Base-by-base conservation (phyloP, 768 basidiomycete species). In the Steccherinum ochraceum region DNA sequence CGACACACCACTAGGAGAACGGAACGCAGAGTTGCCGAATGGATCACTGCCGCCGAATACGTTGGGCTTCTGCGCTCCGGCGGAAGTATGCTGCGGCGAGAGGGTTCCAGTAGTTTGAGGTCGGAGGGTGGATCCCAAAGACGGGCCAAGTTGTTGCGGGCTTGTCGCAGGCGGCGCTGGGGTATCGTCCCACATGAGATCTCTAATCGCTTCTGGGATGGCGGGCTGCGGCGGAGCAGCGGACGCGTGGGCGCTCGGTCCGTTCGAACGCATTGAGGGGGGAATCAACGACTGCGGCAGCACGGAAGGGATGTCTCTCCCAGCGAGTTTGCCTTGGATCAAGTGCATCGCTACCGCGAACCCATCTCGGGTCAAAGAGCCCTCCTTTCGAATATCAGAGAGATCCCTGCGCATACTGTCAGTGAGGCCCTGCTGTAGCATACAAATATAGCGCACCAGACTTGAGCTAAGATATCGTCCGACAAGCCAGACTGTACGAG, bases 271-370 rank as follows among this genome's bases (percentile, higher is more conserved):
- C 72, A 89, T 74, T 1, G 86, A 81, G 2, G 93, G 94, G 5
- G 96, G 96, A 4, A 96, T 65, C 43, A 98, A 73, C 26, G 82
- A 77, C 30, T 66, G 68, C 3, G 93, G 91, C 24, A 99, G 72
- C n/a, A 67, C 63, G 0, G 73, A 59, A 0, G 92, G 91, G 42
- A 96, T 68, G 2, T 88, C 84, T 54, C 80, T 81, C 16, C 95
- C 93, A 5, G 79, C 75, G 7, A 96, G 69, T 66, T 86, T 92
- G 61, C 78, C 79, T 67, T 90, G 89, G 59, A 99, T 97, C 27
- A 99, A 77, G 68, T 95, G 81, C 82, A 94, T 82, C 3, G 93
- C 96, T 42, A 98, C 86, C 5, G 96, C 95, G 66, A 99, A 98
- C 12, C 93, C 91, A 45, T 97, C 94, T 48, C 84, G 78, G 2